Evolutionary conservation across 2,329 filamentous ascomycete species (phyloP), one percentile per base, ranked within the genome.

Genomic region (Metarhizium robertsii): DNA sequence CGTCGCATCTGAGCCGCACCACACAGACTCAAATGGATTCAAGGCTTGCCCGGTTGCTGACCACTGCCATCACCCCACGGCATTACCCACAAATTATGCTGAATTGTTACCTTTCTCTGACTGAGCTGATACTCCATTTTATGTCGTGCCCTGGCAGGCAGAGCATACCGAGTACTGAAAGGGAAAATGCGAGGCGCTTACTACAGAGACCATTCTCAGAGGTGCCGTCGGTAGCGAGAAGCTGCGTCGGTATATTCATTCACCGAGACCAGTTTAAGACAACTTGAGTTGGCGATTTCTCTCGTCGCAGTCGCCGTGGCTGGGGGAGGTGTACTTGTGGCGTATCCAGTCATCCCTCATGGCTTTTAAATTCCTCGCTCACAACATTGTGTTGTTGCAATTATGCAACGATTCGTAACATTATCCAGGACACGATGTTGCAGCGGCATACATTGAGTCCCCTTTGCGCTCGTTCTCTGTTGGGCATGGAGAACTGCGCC

Each of bases 1-100:
- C 54, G 50, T 55, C 54, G 54, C 54, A 55, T 53, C 54, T 53
- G 54, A 49, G 20, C 7, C 32, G 20, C 50, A 52, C 20, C 50
- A 49, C 14, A 43, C 48, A 46, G 34, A 46, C 6, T 11, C 43
- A 11, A 29, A 14, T 18, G 14, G 14, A 16, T 18, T 5, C 10
- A 42, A 42, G 40, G 16, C 13, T 18, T 42, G 40, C n/a, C n/a
- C 6, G 13, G 40, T 42, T n/a, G 40, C 40, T 34, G 32, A 3
- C 32, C 32, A 11, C 32, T 7, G 32, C 32, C 2, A 40, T 40
- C 14, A 11, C 38, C 38, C 38, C 38, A 40, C 38, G 13, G 13
- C 5, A 5, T 40, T 40, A 11, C 5, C 38, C 38, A 11, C 38
- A 40, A 40, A 40, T 40, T 40, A 40, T 16, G 8, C 8, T 40